Base-by-base conservation (phyloP, 768 basidiomycete species). In the Trametes cingulata region DNA sequence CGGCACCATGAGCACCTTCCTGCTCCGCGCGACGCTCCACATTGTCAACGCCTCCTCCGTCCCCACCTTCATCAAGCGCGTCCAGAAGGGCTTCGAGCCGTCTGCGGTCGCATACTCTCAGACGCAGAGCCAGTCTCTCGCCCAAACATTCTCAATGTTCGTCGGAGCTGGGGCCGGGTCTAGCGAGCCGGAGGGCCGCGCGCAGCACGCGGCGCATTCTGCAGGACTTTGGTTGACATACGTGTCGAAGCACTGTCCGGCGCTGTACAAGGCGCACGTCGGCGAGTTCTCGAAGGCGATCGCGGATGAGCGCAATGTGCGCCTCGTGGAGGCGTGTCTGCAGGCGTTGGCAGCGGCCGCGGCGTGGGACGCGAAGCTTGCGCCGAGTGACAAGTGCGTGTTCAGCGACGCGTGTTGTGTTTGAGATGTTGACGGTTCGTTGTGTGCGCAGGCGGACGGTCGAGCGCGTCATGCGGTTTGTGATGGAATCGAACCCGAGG, bases 21-120 rank as follows among this genome's bases (percentile, higher is more conserved):
- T 96, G 40, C 89, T 88, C 33, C 83, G 86, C 17, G 83, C 84
- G 4, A 84, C 82, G 49, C 83, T 90, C 50, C 84, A 86, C 48
- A 79, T 95, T 65, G 65, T 96, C 69, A 97, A 96, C 69, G 85
- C 88, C 51, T 93, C 95, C 0, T 90, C 89, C 0, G 82, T 98
- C 17, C 86, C 95, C 1, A 86, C 86, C 0, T 80, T 98, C 22
- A 73, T 98, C 65, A 86, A 87, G 64, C 84, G 86, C 24, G 66
- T 88, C 6, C 82, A 83, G 52, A 85, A 80, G 56, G 77, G 76
- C 13, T 65, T 62, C 41, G 64, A 66, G 27, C 52, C 61, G 5
- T 54, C 61, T 7, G 47, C 61, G 3, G 56, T 63, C 14, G 61
- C 56, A 1, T 55, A 58, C 48, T 63, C 61, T 8, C 61, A 63